These are phyloP conservation scores for Ceratocystis alfenasii DNA, from an alignment of 2,329 filamentous ascomycete species.

Conservation along the genomic window DNA sequence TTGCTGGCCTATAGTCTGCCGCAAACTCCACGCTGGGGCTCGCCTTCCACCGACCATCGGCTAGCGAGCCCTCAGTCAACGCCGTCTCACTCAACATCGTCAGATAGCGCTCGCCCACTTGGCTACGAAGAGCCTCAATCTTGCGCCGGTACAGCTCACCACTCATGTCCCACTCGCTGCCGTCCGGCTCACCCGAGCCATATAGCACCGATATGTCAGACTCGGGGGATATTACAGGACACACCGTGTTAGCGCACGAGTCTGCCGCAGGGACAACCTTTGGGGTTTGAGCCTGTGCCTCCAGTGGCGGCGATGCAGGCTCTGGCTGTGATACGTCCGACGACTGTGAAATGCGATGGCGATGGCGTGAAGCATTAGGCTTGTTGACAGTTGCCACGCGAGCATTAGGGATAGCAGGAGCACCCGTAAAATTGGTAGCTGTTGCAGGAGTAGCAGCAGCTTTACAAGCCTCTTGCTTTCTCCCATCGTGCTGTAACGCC, in stretches of 20 bases:
- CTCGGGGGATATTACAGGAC: constrained; percentile 15
- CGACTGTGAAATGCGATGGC: constrained; percentile 21
- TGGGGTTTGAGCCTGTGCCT: constrained; percentile 15
- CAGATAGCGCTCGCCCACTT: constrained; percentile 79
- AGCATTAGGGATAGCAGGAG: neutral
- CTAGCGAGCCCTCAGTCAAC: neutral
- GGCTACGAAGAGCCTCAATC: constrained; percentile 72
- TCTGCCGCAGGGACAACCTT: constrained; percentile 18
- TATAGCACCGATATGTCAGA: constrained; percentile 20
- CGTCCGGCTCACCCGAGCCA: constrained; percentile 29
- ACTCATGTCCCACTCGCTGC: constrained; percentile 51
- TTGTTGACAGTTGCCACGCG: neutral
- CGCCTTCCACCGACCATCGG: constrained; percentile 37
- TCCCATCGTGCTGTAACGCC: neutral
- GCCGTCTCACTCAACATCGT: constrained; percentile 66
- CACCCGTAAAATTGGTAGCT: constrained; percentile 13
- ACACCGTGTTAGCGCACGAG: neutral
- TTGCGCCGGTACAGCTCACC: constrained; percentile 77
- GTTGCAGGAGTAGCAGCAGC: neutral
- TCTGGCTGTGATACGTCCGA: constrained; percentile 20
- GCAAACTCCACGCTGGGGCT: constrained; percentile 31
- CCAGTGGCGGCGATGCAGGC: constrained; percentile 18
- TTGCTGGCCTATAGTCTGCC: neutral
- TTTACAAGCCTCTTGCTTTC: neutral
- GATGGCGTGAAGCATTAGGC: neutral